Evolutionary conservation across 164 flowering plant genomes (phyloP).

Genomic region (Stephania japonica): DNA sequence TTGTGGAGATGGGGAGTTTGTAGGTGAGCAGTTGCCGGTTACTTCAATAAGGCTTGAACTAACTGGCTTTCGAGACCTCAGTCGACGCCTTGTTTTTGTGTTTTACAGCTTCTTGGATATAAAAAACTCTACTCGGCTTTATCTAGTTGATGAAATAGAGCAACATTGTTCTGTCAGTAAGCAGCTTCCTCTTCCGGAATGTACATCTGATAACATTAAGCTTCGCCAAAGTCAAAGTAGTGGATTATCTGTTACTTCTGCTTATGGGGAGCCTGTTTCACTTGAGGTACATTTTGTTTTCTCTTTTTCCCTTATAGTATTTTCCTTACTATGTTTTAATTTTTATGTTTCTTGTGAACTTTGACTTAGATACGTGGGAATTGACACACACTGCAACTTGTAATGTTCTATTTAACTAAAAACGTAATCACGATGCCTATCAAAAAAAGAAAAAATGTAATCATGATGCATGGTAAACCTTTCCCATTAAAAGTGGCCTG

Average conservation of each 20-base stretch:
- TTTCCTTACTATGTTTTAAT: not conserved
- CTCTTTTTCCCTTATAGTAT: not conserved
- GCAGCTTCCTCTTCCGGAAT: slow-evolving; percentile 66
- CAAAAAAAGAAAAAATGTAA: not conserved
- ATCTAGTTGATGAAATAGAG: slow-evolving; percentile 47
- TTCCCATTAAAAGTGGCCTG: not conserved
- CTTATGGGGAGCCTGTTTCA: slow-evolving; percentile 18
- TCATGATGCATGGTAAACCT: not conserved
- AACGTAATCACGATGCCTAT: not conserved
- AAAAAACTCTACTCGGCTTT: slow-evolving; percentile 45
- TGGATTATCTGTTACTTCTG: slow-evolving; percentile 20
- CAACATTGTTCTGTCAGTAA: slow-evolving; percentile 37
- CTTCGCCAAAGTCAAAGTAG: slow-evolving; percentile 37
- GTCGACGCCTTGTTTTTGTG: slow-evolving; percentile 55
- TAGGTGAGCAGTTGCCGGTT: slow-evolving; percentile 53
- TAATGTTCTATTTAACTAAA: not conserved
- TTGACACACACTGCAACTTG: not conserved
- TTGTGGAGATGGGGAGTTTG: slow-evolving; percentile 28
- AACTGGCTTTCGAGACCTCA: slow-evolving; percentile 33
- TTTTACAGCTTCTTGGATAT: slow-evolving; percentile 50
- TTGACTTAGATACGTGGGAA: not conserved
- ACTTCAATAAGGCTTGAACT: slow-evolving; percentile 66
- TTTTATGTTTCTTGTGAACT: not conserved
- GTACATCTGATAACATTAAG: slow-evolving; percentile 67
- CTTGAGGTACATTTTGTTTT: slow-evolving; percentile 37